Conservation (phyloP, 495 filamentous ascomycete species). For the Penicillium canescens region DNA sequence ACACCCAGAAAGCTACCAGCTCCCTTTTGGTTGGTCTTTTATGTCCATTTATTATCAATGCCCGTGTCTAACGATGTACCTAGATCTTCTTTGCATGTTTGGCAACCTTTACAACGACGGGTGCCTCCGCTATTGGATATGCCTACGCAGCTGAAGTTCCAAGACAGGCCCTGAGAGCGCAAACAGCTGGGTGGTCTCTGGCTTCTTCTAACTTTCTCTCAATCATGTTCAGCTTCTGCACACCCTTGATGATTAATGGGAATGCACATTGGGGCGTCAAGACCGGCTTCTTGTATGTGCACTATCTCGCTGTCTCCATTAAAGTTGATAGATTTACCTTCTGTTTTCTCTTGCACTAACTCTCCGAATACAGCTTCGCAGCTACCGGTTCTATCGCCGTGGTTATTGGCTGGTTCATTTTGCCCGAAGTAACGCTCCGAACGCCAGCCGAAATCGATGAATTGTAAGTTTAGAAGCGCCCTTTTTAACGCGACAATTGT, state of each 20-base stretch:
- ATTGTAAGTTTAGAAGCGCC: conserved; percentile 20
- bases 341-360: too few species aligned
- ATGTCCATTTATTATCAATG: neutral
- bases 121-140: conserved; percentile 42
- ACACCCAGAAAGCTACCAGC: conserved; percentile 25
- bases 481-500: neutral
- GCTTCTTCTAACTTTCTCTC: conserved; percentile 36
- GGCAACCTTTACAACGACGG: conserved; percentile 40
- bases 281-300: conserved; percentile 41
- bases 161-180: conserved; percentile 37
- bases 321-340: too few species aligned
- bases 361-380: conserved; percentile 25
- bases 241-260: conserved; percentile 41
- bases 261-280: conserved; percentile 41
- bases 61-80: neutral
- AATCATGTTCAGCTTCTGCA: conserved; percentile 47
- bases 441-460: conserved; percentile 43
- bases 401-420: conserved; percentile 37
- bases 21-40: conserved; percentile 27
- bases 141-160: conserved; percentile 42
- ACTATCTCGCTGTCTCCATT: neutral
- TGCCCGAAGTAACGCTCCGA: conserved; percentile 35
- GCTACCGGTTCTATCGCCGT: conserved; percentile 28
- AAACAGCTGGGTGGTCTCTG: conserved; percentile 39
- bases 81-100: conserved; percentile 37